Evolutionary conservation across 352 stramenopile genomes (phyloP), one percentile per base, ranked within the genome.

Genomic region (Peronosclerospora sorghi): DNA sequence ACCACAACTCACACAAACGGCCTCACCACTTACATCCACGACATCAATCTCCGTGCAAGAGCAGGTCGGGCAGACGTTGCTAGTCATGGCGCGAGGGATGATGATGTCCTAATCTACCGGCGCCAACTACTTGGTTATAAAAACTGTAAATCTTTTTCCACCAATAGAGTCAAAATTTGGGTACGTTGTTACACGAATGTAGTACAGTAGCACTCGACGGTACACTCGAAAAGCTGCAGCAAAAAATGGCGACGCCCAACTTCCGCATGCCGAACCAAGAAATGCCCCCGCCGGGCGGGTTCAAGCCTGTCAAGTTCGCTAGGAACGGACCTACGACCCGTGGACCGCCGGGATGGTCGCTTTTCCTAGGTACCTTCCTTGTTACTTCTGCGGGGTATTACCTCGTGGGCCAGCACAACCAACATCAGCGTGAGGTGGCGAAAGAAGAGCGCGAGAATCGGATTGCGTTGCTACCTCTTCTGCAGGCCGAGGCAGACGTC

Each of bases 401-500:
- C 59, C 41, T 80, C 21, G 68, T 91, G 8, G 79, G 79, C 32
- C 72, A 91, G 55, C 59, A 78, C 56, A 91, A 91, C 72, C 62
- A 86, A 48, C 45, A 68, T 39, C 61, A 73, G 47, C 79, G 79
- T 32, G 67, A 71, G 39, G 41, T 87, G 35, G 56, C 60, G 29
- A 59, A 61, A 27, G 88, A 96, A 50, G 80, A 97, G 71, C 89
- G 92, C 41, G 83, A 97, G 68, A 83, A 87, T 35, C 80, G 87
- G 41, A 95, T 97, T 52, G 69, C 87, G 13, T 75, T 98, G 55
- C 71, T 94, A 35, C 88, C 92, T 13, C 87, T 96, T 58, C 71
- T 98, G 41, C 95, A 98, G 62, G 93, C 93, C 12, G 95, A 98
- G 59, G 83, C 90, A n/a, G 95, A 98, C 67, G 80, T 87, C 28